A percentile compares a stretch with the other conserved stretches of the same genome.
phyloP scores from a whole-genome alignment of 164 flowering plant species.

The Taxillus chinensis region DNA sequence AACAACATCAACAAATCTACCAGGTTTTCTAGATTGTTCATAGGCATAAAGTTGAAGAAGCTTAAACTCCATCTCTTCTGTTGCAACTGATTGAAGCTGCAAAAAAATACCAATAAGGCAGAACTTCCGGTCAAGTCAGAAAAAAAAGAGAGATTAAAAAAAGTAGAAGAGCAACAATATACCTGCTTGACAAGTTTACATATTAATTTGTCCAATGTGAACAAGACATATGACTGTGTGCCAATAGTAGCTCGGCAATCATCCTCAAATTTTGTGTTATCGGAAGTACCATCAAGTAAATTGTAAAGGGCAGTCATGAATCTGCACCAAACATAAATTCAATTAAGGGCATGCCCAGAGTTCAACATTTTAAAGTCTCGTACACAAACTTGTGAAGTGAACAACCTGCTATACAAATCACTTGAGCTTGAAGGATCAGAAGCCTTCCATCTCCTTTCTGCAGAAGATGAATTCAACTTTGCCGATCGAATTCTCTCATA shows the following conservation, averaged over 20 bases:
- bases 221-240: slow-evolving; percentile 85
- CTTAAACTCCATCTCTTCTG: slow-evolving; percentile 84
- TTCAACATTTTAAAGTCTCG: not conserved
- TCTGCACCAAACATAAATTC: slow-evolving; percentile 27
- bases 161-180: not conserved
- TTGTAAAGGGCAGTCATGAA: slow-evolving; percentile 75
- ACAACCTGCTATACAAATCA: slow-evolving; percentile 72
- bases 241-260: slow-evolving; percentile 92
- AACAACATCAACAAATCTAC: slow-evolving; percentile 58
- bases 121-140: not conserved
- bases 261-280: slow-evolving; percentile 90
- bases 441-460: slow-evolving; percentile 69
- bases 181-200: slow-evolving; percentile 84
- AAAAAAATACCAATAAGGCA: slow-evolving; percentile 3
- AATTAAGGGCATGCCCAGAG: not conserved
- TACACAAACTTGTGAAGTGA: slow-evolving; percentile 4
- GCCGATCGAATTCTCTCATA: slow-evolving; percentile 90
- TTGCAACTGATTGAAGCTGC: slow-evolving; percentile 78
- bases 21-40: slow-evolving; percentile 68
- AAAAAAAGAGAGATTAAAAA: not conserved
- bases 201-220: slow-evolving; percentile 89
- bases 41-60: slow-evolving; percentile 87
- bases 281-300: slow-evolving; percentile 86
- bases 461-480: slow-evolving; percentile 59
- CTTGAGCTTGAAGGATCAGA: slow-evolving; percentile 36